Base-by-base conservation (phyloP, 1,284 basidiomycete genomes). In the Coniophora puteana region DNA sequence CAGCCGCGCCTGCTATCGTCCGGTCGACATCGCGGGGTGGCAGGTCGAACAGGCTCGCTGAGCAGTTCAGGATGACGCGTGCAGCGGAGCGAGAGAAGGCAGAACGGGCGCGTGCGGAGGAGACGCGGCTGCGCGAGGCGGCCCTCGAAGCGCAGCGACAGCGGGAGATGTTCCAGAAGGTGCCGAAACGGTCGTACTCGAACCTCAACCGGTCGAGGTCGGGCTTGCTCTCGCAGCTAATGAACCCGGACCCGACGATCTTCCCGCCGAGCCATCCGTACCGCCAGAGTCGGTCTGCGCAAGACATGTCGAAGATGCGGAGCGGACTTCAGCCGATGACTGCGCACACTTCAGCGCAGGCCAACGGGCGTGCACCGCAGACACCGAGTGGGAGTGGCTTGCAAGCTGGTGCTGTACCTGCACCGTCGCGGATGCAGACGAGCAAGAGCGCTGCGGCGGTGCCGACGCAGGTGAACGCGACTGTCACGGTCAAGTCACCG, bases 141-240 rank as follows among this genome's bases (percentile, higher is more conserved):
- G 74, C 71, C n/a, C 44, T 76, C 51, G 82, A 87, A 54, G 81
- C 74, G 13, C 75, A 81, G 52, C 72, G 83, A 5, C 78, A 89
- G 53, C 73, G 75, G 24, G 79, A 86, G 13, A 72, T 92, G 73
- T 90, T 93, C 55, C 71, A 77, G 43, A 92, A 90, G 63, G 69
- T 84, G 8, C 85, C 88, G 4, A 71, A 78, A 38, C 69, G 76
- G 27, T 78, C 79, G 18, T 81, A 83, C 51, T 74, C 78, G 53
- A 74, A 78, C 49, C 65, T 83, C 37, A 68, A 68, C 41, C 65
- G 76, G 33, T 70, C 72, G 10, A 62, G 63, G 32, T 76, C 76
- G 4, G 85, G 86, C 5, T 58, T 85, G 32, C 65, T 88, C 36
- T 76, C 76, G 18, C 75, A 76, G 54, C 62, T 89, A 28, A 72